phyloP scores from a whole-genome alignment of 805 yeast species.

The Diddensiella santjacobensis region DNA sequence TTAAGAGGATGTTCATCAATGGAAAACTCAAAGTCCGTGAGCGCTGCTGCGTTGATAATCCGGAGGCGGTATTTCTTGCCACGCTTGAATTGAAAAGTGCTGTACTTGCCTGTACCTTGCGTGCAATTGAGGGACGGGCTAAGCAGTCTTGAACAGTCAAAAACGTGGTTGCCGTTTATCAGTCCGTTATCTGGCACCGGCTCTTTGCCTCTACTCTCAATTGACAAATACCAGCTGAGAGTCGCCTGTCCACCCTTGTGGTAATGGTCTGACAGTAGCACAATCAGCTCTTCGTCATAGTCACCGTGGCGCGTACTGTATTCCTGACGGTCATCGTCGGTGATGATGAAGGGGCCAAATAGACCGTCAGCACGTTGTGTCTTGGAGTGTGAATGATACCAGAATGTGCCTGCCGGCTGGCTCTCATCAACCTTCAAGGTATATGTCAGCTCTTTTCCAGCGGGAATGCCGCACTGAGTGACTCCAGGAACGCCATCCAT shows the following conservation, averaged over 20 bases:
- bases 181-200: slow-evolving; percentile 41
- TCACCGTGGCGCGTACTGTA: slow-evolving; percentile 25
- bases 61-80: slow-evolving; percentile 19
- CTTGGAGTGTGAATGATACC: slow-evolving; percentile 53
- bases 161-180: slow-evolving; percentile 38
- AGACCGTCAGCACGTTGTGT: slow-evolving; percentile 49
- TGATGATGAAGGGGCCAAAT: slow-evolving; percentile 41
- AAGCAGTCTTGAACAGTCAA: slow-evolving; percentile 25
- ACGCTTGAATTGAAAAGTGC: slow-evolving; percentile 11
- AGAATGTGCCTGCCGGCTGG: slow-evolving; percentile 45
- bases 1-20: slow-evolving; percentile 27
- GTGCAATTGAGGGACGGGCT: slow-evolving; percentile 14
- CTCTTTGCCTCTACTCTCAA: slow-evolving; percentile 37
- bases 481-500: slow-evolving; percentile 51
- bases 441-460: slow-evolving; percentile 48
- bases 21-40: slow-evolving; percentile 29
- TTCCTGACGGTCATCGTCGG: slow-evolving; percentile 10
- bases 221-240: slow-evolving; percentile 36
- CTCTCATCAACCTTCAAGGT: slow-evolving; percentile 36
- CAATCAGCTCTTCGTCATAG: slow-evolving; percentile 31
- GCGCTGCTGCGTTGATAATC: slow-evolving; percentile 32
- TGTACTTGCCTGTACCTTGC: slow-evolving; percentile 8
- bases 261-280: slow-evolving; percentile 42
- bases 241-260: slow-evolving; percentile 35
- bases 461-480: slow-evolving; percentile 48